phyloP scores from a whole-genome alignment of 2,329 filamentous ascomycete species.

The Verticillium nubilum region DNA sequence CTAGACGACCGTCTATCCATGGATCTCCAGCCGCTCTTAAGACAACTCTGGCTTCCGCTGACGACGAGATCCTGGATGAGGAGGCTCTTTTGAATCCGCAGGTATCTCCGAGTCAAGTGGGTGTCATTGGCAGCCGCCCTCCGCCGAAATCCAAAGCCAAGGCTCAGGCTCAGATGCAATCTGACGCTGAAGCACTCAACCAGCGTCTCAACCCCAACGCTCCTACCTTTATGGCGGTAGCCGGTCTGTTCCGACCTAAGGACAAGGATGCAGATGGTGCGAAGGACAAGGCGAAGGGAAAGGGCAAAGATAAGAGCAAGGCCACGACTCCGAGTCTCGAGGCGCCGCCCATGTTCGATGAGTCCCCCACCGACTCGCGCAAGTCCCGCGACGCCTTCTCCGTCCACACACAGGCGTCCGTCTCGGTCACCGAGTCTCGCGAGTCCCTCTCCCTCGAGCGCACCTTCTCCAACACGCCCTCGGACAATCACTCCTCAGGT shows the following conservation, averaged over 20 bases:
- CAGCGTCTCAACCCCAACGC: conserved; percentile 79
- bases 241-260: conserved; percentile 53
- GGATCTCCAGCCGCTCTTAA: conserved; percentile 62
- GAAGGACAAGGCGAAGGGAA: conserved; percentile 1
- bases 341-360: conserved; percentile 29
- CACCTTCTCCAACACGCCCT: conserved; percentile 50
- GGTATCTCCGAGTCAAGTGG: conserved; percentile 52
- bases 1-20: conserved; percentile 75
- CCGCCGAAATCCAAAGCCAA: conserved; percentile 32
- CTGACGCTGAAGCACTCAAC: conserved; percentile 34
- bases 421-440: conserved; percentile 50
- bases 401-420: conserved; percentile 50
- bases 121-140: conserved; percentile 77
- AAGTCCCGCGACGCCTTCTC: conserved; percentile 53
- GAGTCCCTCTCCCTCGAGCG: conserved; percentile 53
- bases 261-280: conserved; percentile 16
- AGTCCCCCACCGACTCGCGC: conserved; percentile 47
- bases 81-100: conserved; percentile 47
- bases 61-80: conserved; percentile 60
- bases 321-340: conserved; percentile 33
- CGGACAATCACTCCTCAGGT: conserved; percentile 40
- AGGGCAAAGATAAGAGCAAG: conserved; percentile 30
- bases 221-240: conserved; percentile 83
- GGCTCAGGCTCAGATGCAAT: conserved; percentile 13
- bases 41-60: conserved; percentile 56